Base-by-base conservation (phyloP, 169 alveolate genomes). In the Cryptosporidium parvum region DNA sequence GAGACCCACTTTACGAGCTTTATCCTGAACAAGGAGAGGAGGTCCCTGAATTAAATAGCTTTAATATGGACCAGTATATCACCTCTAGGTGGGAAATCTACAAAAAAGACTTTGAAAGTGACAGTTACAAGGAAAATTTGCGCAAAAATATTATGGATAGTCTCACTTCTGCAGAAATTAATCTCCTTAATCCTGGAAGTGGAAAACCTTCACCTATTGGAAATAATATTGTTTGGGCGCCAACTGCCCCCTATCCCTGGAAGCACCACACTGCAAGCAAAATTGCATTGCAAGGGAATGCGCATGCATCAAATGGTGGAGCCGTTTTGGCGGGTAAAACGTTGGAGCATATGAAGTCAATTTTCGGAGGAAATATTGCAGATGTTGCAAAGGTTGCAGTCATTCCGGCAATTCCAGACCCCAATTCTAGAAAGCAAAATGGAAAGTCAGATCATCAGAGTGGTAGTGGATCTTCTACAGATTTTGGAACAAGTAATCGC, bases 1-100 rank as follows among this genome's bases (percentile, higher is more conserved):
- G 70, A 62, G 69, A 65, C 26, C 80, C 89, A 8, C 29, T 80
- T 14, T 80, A 62, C 62, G 89, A 80, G 70, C 70, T 80, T n/a
- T 80, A 80, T 44, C 89, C 89, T 33, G 89, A 80, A 42, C 44
- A 80, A 44, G 89, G 89, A 37, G 89, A 80, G 37, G 65, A 62
- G 4, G 75, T 80, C 42, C 89, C 89, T 10, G 89, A 80, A 29
- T 51, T 80, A 9, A 80, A 80, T 35, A 51, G 68, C 21, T 80
- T 62, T 45, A 80, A 80, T 42, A 80, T 58, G 67, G 89, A 80
- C 52, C 89, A 80, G 52, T 80, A 80, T 62, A 80, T 80, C 21
- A 80, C 89, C 3, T 80, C 89, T 14, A 59, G 65, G 45, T 80
- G 89, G 89, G 89, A 80, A 53, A 80, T 80, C 42, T 37, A 61